A percentile compares a stretch with the other conserved stretches of the same genome.
Evolutionary conservation across 148 eudicot genomes (phyloP).

Genomic region (Bassia scoparia): DNA sequence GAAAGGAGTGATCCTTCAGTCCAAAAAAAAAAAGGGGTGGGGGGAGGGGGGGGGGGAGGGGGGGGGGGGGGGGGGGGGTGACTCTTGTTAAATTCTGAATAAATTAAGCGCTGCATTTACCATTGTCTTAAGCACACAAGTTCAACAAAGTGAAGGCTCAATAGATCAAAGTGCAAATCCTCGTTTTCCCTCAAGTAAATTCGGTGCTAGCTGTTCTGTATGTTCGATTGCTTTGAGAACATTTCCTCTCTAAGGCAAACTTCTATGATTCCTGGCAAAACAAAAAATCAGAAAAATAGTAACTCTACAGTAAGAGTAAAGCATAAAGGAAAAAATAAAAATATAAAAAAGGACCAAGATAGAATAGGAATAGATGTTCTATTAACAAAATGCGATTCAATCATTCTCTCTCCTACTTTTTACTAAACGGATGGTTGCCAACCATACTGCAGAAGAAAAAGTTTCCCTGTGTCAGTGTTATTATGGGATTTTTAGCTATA

Average conservation of each 20-base stretch:
- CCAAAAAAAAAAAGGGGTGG: too few species aligned
- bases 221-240: conserved; percentile 73
- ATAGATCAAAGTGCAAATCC: conserved; percentile 78
- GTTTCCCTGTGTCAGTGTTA: too few species aligned
- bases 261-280: conserved; percentile 58
- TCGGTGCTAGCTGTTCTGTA: conserved; percentile 76
- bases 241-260: conserved; percentile 59
- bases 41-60: too few species aligned
- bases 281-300: not conserved
- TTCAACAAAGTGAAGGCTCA: conserved; percentile 84
- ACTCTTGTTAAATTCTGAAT: not conserved
- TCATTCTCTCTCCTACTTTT: too few species aligned
- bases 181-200: conserved; percentile 58
- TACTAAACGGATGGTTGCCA: not conserved
- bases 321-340: not conserved
- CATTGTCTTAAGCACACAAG: conserved; percentile 63
- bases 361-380: not conserved
- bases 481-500: too few species aligned
- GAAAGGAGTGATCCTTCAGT: conserved; percentile 8
- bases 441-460: not conserved
- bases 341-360: not conserved
- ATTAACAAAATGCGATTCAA: not conserved
- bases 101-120: conserved; percentile 37
- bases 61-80: too few species aligned
- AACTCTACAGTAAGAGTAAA: not conserved